Evolutionary conservation across 345 rosid species (phyloP), one percentile per base, ranked within the genome.

Genomic region (Eucalyptus polybractea): DNA sequence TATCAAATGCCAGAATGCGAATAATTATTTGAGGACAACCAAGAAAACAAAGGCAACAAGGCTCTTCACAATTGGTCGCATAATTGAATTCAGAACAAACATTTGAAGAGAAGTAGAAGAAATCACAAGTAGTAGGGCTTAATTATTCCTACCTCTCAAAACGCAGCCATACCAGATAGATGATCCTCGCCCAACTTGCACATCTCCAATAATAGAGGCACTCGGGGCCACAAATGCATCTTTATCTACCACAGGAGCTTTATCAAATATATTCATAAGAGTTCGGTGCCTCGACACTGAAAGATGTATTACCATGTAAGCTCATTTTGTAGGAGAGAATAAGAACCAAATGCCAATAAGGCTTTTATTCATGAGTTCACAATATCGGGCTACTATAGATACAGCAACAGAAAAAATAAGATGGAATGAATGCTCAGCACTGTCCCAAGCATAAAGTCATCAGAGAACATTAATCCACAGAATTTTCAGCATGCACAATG

Each of bases 81-180:
- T 37, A 76, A 76, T 76, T 3, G 83, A 76, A 76, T 76, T 37
- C 45, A 69, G 54, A 29, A 72, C 21, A 67, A 86, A 56, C 67
- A 88, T 51, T 86, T 69, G 56, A 15, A 47, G 69, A 88, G 40
- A 50, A 86, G 87, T 49, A 37, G n/a, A 49, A 37, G 83, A 76
- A 76, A 76, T 37, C 27, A 76, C 14, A 37, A 37, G 27, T 37
- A 40, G 45, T 76, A 76, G 4, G 27, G 83, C 83, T 76, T 10
- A 21, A 40, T 37, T 76, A 37, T 76, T 76, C 91, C 92, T 95
- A 97, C 99, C 99, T 94, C 99, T 96, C 88, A 97, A 91, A 87
- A 97, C 99, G 88, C 97, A 97, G 86, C 99, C 98, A 92, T 97
- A 97, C 99, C 99, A 97, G 88, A 97, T 91, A 45, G 98, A 97